Evolutionary conservation across 2,329 filamentous ascomycete species (phyloP).

Genomic region (Aspergillus texensis): DNA sequence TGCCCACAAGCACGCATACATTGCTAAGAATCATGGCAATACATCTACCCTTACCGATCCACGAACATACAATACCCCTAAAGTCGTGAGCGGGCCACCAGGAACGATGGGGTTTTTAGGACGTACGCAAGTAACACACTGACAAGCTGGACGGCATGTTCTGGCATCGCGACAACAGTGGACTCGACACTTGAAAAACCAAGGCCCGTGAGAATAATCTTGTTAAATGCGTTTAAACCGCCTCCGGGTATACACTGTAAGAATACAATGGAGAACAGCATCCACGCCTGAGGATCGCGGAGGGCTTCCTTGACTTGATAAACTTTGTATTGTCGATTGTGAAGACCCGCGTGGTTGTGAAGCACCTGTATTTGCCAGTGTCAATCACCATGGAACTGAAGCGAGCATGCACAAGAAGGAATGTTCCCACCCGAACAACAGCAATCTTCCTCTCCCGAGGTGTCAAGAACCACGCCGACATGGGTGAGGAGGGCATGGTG

Average conservation of each 20-base stretch:
- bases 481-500: background rate
- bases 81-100: background rate
- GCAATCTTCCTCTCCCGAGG: background rate
- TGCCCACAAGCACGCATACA: background rate
- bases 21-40: constrained; percentile 1
- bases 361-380: background rate
- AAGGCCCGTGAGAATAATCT: constrained; percentile 1
- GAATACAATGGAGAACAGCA: background rate
- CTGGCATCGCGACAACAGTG: background rate
- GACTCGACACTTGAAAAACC: background rate
- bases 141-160: constrained; percentile 5
- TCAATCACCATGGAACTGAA: background rate
- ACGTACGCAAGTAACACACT: background rate
- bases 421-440: background rate
- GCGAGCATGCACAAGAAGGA: background rate
- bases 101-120: no score
- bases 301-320: background rate
- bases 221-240: background rate
- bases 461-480: background rate
- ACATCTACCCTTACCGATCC: background rate
- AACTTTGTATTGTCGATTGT: background rate
- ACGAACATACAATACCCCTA: background rate
- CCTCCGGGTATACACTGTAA: constrained; percentile 2
- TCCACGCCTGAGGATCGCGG: background rate
- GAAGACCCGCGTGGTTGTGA: background rate